A percentile compares a stretch with the other conserved stretches of the same genome.
These are phyloP conservation scores for Hypericum perforatum DNA, from an alignment of 345 rosid species.

Conservation along the genomic window DNA sequence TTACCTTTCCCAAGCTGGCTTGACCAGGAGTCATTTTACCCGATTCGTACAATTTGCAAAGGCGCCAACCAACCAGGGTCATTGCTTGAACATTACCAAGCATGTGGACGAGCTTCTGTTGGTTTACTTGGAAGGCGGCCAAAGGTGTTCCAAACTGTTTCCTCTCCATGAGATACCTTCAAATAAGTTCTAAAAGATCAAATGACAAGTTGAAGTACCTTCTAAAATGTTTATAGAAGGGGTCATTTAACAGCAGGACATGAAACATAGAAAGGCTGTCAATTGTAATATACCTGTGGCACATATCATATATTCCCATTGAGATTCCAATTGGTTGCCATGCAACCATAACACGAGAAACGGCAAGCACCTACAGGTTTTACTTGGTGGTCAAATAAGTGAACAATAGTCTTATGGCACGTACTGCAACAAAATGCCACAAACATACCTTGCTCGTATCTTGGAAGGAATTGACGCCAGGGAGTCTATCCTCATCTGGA, in stretches of 20 bases:
- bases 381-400: background rate
- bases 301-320: constrained; percentile 95
- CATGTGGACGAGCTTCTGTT: constrained; percentile 84
- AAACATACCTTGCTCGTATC: constrained; percentile 75
- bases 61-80: constrained; percentile 90
- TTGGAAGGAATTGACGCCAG: constrained; percentile 83
- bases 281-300: constrained; percentile 56
- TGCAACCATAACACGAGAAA: constrained; percentile 87
- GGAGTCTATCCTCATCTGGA: constrained; percentile 76
- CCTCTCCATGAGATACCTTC: constrained; percentile 82
- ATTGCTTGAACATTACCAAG: constrained; percentile 87
- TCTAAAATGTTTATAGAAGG: constrained; percentile 12
- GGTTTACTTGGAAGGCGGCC: constrained; percentile 88
- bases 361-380: constrained; percentile 60
- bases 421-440: constrained; percentile 5
- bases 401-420: background rate
- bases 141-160: constrained; percentile 95
- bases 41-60: constrained; percentile 76
- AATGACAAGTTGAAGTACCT: no score
- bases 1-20: constrained; percentile 97
- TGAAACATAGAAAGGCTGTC: background rate
- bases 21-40: constrained; percentile 90
- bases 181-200: background rate
- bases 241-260: background rate
- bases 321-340: constrained; percentile 96